Conservation (phyloP, 2,329 filamentous ascomycete species). For the Herpotrichia juniperi region DNA sequence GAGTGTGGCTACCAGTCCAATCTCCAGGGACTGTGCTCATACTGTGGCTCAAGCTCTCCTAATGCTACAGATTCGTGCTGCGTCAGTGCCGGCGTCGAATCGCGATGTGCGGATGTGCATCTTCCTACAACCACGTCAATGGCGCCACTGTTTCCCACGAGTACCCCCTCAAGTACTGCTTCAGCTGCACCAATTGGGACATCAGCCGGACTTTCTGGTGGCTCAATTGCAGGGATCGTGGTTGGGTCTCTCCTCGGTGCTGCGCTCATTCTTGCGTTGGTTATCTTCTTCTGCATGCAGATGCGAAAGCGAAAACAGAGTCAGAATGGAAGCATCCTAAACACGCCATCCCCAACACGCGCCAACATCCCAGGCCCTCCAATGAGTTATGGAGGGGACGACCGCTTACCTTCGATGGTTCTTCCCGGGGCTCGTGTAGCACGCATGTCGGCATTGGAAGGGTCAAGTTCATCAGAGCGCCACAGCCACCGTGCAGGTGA, state of each 20-base stretch:
- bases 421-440: constrained; percentile 89
- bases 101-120: constrained; percentile 74
- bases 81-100: constrained; percentile 76
- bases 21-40: constrained; percentile 78
- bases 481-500: constrained; percentile 48
- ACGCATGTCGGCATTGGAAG: constrained; percentile 92
- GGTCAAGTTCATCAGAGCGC: constrained; percentile 61
- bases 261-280: constrained; percentile 69
- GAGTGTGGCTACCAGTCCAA: constrained; percentile 86
- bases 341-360: constrained; percentile 78
- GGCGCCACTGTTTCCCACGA: constrained; percentile 64
- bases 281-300: constrained; percentile 64
- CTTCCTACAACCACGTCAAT: constrained; percentile 73
- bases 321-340: constrained; percentile 78
- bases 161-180: constrained; percentile 71
- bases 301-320: constrained; percentile 63
- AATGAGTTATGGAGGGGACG: constrained; percentile 51
- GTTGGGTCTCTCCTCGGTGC: constrained; percentile 78
- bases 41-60: constrained; percentile 80
- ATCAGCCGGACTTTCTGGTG: constrained; percentile 69
- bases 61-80: constrained; percentile 98
- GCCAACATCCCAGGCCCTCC: constrained; percentile 35
- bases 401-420: constrained; percentile 52
- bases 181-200: constrained; percentile 52
- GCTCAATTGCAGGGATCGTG: constrained; percentile 88